These are phyloP conservation scores for Huntiella bhutanensis DNA, from an alignment of 2,329 filamentous ascomycete species.

Conservation along the genomic window DNA sequence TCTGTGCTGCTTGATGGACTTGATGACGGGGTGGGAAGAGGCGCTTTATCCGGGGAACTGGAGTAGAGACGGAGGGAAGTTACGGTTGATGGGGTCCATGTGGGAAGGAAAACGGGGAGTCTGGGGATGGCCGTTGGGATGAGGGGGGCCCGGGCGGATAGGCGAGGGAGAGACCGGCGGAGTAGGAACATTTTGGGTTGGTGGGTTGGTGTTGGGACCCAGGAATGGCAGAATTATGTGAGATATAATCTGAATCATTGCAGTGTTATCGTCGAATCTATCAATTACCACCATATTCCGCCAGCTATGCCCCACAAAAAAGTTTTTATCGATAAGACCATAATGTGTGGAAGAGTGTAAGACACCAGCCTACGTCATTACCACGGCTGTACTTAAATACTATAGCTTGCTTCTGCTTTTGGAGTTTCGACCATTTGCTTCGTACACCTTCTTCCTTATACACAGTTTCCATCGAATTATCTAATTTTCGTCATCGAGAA, in stretches of 20 bases:
- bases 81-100: not conserved
- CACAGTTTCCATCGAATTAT: no score
- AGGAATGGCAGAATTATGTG: no score
- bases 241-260: no score
- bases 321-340: no score
- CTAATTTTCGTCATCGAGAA: no score
- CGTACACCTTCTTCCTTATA: not conserved
- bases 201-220: no score
- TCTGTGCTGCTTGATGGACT: conserved; percentile 10
- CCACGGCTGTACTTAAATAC: not conserved
- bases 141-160: not conserved
- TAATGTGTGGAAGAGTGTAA: no score
- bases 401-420: not conserved
- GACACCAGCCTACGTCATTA: not conserved
- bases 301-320: no score
- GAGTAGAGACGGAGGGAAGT: not conserved
- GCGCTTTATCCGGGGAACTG: not conserved
- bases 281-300: no score
- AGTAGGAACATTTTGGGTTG: no score
- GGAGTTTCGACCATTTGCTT: not conserved
- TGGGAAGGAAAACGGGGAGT: not conserved
- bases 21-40: conserved; percentile 1
- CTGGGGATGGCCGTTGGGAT: not conserved
- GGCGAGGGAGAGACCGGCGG: no score
- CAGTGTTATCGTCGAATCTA: no score